Conservation (phyloP, 176 grass and related monocot genomes). For the Aegilops longissima region DNA sequence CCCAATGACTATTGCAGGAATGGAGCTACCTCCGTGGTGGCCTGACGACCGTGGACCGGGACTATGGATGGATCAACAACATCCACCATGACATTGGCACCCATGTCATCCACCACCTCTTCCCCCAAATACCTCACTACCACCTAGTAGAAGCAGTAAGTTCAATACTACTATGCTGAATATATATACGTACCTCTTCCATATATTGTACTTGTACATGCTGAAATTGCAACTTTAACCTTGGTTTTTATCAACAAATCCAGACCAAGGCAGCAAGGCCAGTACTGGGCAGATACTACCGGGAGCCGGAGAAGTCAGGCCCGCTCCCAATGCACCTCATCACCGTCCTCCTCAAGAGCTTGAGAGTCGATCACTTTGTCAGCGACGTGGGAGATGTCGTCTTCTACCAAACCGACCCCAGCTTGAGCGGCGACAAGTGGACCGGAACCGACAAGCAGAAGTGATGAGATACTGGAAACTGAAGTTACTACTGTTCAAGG, state of each 20-base stretch:
- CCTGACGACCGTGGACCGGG: conserved; percentile 75
- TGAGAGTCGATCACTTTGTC: conserved; percentile 85
- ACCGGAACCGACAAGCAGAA: conserved; percentile 10
- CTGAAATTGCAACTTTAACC: neutral
- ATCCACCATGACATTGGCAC: conserved; percentile 97
- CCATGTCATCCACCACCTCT: conserved; percentile 96
- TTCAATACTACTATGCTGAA: neutral
- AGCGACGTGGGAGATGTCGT: conserved; percentile 80
- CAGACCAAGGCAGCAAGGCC: conserved; percentile 74
- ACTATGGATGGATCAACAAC: conserved; percentile 96
- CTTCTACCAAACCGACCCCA: conserved; percentile 79
- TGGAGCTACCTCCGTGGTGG: conserved; percentile 94
- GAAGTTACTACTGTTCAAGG: neutral
- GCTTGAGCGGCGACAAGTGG: neutral
- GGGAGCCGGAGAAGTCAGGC: conserved; percentile 68
- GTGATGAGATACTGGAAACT: neutral
- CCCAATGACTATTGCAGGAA: conserved; percentile 45
- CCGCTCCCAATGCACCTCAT: conserved; percentile 69
- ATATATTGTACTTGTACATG: neutral
- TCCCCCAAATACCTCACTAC: conserved; percentile 94
- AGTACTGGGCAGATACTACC: conserved; percentile 76
- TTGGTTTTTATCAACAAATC: neutral
- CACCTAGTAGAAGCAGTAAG: conserved; percentile 84
- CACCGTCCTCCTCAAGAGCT: conserved; percentile 63
- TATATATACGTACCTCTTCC: neutral